Percentiles rank a stretch among this genome's conserved stretches.
Conservation (phyloP, 768 basidiomycete species). For the Trametes elegans region DNA sequence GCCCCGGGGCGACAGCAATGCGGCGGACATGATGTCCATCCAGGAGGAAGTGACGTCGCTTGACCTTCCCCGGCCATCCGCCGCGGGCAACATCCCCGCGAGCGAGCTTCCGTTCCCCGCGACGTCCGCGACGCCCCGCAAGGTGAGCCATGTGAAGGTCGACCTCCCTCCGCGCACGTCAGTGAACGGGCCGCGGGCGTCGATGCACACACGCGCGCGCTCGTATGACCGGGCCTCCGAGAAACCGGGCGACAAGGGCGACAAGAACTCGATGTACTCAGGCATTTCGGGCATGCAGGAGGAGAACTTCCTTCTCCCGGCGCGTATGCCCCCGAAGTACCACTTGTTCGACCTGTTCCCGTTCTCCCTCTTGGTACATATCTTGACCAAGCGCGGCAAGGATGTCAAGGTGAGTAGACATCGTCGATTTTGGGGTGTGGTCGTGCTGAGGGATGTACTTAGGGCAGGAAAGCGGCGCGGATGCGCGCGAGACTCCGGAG, state of each 20-base stretch:
- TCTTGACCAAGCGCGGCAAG: slow-evolving; percentile 45
- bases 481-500: slow-evolving; percentile 49
- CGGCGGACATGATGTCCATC: not conserved
- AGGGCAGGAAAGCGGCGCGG: slow-evolving; percentile 60
- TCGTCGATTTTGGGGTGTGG: not conserved
- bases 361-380: slow-evolving; percentile 55
- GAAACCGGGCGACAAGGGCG: slow-evolving; percentile 9
- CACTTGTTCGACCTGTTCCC: slow-evolving; percentile 66
- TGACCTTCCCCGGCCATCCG: not conserved
- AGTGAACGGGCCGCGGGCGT: slow-evolving; percentile 5
- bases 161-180: slow-evolving; percentile 2
- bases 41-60: slow-evolving; percentile 2
- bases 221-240: slow-evolving; percentile 9
- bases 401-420: slow-evolving; percentile 36
- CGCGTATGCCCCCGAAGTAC: slow-evolving; percentile 56
- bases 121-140: slow-evolving; percentile 11
- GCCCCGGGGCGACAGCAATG: slow-evolving; percentile 17
- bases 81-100: not conserved
- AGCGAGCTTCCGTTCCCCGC: slow-evolving; percentile 17
- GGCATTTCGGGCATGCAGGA: slow-evolving; percentile 27
- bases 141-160: slow-evolving; percentile 13
- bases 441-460: not conserved
- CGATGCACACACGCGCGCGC: slow-evolving; percentile 10
- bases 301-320: slow-evolving; percentile 50
- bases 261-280: slow-evolving; percentile 24